Evolutionary conservation across 1,284 basidiomycete species (phyloP).

Genomic region (Macrocystidia cucumis): DNA sequence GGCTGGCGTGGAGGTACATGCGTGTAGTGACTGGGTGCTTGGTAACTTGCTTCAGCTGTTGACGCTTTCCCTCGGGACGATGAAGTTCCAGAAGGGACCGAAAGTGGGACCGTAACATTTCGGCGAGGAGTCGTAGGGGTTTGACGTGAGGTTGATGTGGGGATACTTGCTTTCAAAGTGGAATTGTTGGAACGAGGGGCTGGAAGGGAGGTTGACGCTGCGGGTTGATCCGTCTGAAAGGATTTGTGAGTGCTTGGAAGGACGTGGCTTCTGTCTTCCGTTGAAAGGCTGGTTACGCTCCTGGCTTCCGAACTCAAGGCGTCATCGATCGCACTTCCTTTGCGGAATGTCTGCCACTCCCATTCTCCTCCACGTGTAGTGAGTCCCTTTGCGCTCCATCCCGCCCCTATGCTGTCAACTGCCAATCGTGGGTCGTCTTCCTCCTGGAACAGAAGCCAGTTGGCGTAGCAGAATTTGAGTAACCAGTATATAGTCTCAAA

Average conservation of each 20-base stretch:
- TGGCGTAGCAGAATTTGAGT: slow-evolving; percentile 75
- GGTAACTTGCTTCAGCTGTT: slow-evolving; percentile 27
- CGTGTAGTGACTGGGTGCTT: slow-evolving; percentile 33
- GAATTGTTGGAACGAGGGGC: slow-evolving; percentile 8
- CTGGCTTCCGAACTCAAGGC: slow-evolving; percentile 33
- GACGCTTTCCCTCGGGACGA: slow-evolving; percentile 31
- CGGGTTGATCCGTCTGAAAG: slow-evolving; percentile 15
- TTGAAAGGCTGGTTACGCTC: slow-evolving; percentile 38
- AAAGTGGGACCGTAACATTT: slow-evolving; percentile 4
- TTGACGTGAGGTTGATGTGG: slow-evolving; percentile 15
- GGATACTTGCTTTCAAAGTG: slow-evolving; percentile 11
- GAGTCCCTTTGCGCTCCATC: slow-evolving; percentile 57
- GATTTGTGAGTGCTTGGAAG: slow-evolving; percentile 21
- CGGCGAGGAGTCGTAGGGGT: slow-evolving; percentile 14
- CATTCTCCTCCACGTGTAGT: slow-evolving; percentile 46
- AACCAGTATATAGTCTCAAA: slow-evolving; percentile 82
- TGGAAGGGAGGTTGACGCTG: slow-evolving; percentile 10
- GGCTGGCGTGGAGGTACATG: slow-evolving; percentile 35
- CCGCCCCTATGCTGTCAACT: slow-evolving; percentile 52
- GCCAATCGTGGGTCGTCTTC: slow-evolving; percentile 58
- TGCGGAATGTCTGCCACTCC: slow-evolving; percentile 63
- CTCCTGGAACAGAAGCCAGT: slow-evolving; percentile 62
- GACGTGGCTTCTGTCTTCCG: slow-evolving; percentile 18
- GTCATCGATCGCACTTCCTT: slow-evolving; percentile 25
- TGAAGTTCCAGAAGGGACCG: slow-evolving; percentile 6